phyloP scores from a whole-genome alignment of 1,284 basidiomycete species.

The Tilletia indica region DNA sequence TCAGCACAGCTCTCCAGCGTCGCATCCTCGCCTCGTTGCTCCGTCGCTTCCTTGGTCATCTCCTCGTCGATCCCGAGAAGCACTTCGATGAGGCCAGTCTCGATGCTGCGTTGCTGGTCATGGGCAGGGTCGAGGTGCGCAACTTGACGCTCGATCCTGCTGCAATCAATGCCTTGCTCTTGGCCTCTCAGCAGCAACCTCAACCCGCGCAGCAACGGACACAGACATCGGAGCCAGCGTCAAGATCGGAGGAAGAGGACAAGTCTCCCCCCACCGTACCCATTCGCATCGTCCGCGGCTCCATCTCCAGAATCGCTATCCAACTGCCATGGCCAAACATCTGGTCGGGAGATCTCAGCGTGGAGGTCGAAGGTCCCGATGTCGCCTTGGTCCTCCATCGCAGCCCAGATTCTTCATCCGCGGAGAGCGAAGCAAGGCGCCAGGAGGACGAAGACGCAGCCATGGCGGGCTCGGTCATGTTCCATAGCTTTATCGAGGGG shows the following conservation, averaged over 20 bases:
- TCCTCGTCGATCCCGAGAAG: slow-evolving; percentile 68
- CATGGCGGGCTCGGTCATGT: slow-evolving; percentile 38
- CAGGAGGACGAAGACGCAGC: slow-evolving; percentile 33
- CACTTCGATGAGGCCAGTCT: slow-evolving; percentile 10
- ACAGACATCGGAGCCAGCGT: no score
- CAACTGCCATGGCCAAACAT: slow-evolving; percentile 44
- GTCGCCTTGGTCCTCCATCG: slow-evolving; percentile 19
- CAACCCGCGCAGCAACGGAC: not conserved
- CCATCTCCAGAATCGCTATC: slow-evolving; percentile 36
- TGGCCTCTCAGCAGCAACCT: slow-evolving; percentile 28
- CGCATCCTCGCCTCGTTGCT: slow-evolving; percentile 86
- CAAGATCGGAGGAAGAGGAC: not conserved
- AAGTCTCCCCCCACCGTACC: slow-evolving; percentile 57
- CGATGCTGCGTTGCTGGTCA: slow-evolving; percentile 86
- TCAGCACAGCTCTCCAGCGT: slow-evolving; percentile 80
- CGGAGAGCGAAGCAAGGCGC: slow-evolving; percentile 36
- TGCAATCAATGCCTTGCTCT: slow-evolving; percentile 60
- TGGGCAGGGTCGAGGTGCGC: slow-evolving; percentile 80
- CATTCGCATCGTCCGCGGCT: slow-evolving; percentile 69
- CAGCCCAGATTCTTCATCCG: slow-evolving; percentile 26
- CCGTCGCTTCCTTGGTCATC: slow-evolving; percentile 76
- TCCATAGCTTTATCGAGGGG: not conserved
- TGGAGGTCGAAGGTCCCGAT: slow-evolving; percentile 26
- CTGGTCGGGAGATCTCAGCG: slow-evolving; percentile 36
- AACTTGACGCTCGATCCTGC: slow-evolving; percentile 75